Percentiles rank a stretch among this genome's conserved stretches.
Evolutionary conservation across 106 monocot species (phyloP).

Genomic region (Amphibolis antarctica): DNA sequence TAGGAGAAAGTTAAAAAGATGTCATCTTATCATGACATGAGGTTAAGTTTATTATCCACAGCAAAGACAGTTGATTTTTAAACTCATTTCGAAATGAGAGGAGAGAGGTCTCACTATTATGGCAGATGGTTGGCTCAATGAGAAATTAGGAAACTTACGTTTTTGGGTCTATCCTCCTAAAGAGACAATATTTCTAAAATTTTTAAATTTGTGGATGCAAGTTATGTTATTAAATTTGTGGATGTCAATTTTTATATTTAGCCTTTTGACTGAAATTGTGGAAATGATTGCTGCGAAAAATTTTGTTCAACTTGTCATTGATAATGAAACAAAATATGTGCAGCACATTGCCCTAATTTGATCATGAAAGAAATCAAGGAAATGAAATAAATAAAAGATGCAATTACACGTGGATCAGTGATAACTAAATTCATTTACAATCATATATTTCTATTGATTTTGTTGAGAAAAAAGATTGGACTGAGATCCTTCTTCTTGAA

Average conservation of each 20-base stretch:
- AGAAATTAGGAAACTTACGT: background rate
- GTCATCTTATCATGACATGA: background rate
- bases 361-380: background rate
- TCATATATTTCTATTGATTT: background rate
- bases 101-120: background rate
- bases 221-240: background rate
- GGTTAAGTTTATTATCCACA: background rate
- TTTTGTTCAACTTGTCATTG: background rate
- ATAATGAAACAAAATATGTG: background rate
- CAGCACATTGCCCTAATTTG: background rate
- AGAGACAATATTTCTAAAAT: conserved; percentile 5
- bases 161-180: background rate
- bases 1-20: background rate
- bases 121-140: background rate
- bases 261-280: background rate
- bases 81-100: background rate
- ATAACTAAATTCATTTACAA: conserved; percentile 1
- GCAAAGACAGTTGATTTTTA: background rate
- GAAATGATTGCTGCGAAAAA: background rate
- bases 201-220: background rate
- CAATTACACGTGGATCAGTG: background rate
- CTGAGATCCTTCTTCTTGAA: background rate
- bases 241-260: background rate
- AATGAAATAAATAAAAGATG: background rate
- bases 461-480: background rate